Base-by-base conservation (phyloP, 2,329 filamentous ascomycete genomes). In the Exophiala viscosa region DNA sequence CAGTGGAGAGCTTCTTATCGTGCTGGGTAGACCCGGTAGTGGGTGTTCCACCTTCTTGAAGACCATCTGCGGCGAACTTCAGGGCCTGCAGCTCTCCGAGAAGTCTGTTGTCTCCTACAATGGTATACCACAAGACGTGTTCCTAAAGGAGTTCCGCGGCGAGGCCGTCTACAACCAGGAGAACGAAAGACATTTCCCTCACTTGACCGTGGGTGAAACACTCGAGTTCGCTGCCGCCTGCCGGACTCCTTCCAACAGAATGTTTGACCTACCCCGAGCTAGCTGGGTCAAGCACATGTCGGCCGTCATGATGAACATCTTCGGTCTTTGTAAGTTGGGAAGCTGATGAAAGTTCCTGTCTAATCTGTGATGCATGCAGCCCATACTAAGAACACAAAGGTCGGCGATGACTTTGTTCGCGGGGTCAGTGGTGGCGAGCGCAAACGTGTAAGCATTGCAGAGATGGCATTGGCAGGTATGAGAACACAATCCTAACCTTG, bases 31-130 rank as follows among this genome's bases (percentile, higher is more conserved):
- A 1, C 85, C 86, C 0, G 86, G 85, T 0, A 76, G 82, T 4
- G 85, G 85, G 31, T 89, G 86, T 65, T 57, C 87, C n/a, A 95
- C 90, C 2, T 85, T 95, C 59, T 76, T 95, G 50, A 95, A 93
- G 74, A 88, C 88, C 0, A 82, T 95, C 60, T 83, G 88, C 7
- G 89, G 90, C 54, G 88, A 95, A 70, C 88, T 86, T 20, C 86
- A 90, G 60, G 90, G 90, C 45, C 84, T 93, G 61, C 82, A 80
- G 60, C 75, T 93, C 8, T 87, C 89, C 42, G 71, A 85, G 3
- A 73, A 76, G 9, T 85, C 86, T 0, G 83, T 87, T 57, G 83
- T 95, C 65, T 91, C 93, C 71, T 95, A 95, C 65, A 86, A 92
- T 48, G 72, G 71, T n/a, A 69, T 73, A 63, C 74, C 81, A 1